These are phyloP conservation scores for grape (Vitis vinifera) DNA, from an alignment of 164 flowering plant genomes.

Conservation along the genomic window DNA sequence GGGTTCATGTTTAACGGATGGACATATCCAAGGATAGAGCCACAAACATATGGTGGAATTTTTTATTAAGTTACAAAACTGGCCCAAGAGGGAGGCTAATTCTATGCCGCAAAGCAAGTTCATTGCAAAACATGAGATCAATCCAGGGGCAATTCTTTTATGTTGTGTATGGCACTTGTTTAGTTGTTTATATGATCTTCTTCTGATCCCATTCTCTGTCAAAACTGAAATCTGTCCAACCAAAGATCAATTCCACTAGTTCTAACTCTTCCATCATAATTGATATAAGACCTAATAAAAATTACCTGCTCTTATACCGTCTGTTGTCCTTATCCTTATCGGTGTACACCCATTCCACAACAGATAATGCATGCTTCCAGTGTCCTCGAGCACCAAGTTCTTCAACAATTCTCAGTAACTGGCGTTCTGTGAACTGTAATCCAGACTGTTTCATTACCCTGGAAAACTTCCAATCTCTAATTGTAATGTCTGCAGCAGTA, in stretches of 20 bases:
- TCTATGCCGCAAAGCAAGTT: too few species aligned
- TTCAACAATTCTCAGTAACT: constrained; percentile 66
- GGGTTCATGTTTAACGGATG: too few species aligned
- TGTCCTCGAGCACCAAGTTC: constrained; percentile 62
- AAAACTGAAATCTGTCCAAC: neutral
- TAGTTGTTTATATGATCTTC: too few species aligned
- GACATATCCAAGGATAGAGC: too few species aligned
- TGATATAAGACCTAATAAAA: neutral
- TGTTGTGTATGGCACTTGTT: too few species aligned
- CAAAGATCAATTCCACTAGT: neutral
- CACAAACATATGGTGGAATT: too few species aligned
- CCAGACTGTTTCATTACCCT: constrained; percentile 80
- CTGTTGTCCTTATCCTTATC: constrained; percentile 34
- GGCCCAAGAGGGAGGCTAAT: too few species aligned
- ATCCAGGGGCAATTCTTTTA: too few species aligned
- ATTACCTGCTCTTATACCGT: constrained; percentile 75
- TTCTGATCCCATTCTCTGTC: too few species aligned
- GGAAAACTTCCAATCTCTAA: constrained; percentile 81
- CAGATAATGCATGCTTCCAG: constrained; percentile 78
- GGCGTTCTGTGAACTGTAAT: constrained; percentile 68
- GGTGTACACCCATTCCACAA: constrained; percentile 81
- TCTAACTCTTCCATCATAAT: neutral
- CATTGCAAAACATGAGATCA: too few species aligned
- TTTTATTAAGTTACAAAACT: too few species aligned
- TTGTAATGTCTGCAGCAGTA: constrained; percentile 40